Evolutionary conservation across 2,329 filamentous ascomycete genomes (phyloP), one percentile per base, ranked within the genome.

Genomic region (Acarospora socialis): DNA sequence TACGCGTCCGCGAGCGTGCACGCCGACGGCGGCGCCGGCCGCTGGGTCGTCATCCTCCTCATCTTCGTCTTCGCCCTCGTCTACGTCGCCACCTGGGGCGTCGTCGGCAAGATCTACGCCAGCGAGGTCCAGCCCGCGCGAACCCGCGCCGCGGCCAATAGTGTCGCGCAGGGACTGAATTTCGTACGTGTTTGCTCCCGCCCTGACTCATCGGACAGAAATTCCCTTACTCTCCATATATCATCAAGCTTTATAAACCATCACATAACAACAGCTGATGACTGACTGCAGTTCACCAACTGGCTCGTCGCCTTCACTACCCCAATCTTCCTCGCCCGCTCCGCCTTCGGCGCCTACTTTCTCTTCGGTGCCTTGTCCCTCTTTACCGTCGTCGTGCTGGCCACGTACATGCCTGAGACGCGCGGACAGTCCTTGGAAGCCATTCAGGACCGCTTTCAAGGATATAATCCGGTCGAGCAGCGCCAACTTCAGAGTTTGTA

Each of bases 71-170:
- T 66, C 35, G 57, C 60, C 0, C 46, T 67, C 6, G 52, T 54
- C 0, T 70, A 61, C 39, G 55, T 51, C 12, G 51, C 49, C 0
- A 62, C 65, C 0, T 75, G 70, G 67, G 68, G 56, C 0, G 63
- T 76, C 9, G 58, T 61, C 0, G 54, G 65, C 28, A 68, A 66
- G 38, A 64, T 75, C 5, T 74, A 72, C 35, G 60, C 64, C 1
- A 59, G 61, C 6, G 70, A 75, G 49, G 73, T 73, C 21, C 69
- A 73, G 40, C 67, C 68, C 0, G 55, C 59, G 3, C 52, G 61
- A 22, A 73, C 67, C 0, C 56, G 70, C 4, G 69, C 68, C 1
- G 60, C 62, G 0, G 69, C 67, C 3, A 69, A 62, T 8, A 64
- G 60, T 33, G 41, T 72, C 4, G 66, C 64, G 0, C 57, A 66